Evolutionary conservation across 441 rosid species (phyloP).

Genomic region (Metrosideros polymorpha): DNA sequence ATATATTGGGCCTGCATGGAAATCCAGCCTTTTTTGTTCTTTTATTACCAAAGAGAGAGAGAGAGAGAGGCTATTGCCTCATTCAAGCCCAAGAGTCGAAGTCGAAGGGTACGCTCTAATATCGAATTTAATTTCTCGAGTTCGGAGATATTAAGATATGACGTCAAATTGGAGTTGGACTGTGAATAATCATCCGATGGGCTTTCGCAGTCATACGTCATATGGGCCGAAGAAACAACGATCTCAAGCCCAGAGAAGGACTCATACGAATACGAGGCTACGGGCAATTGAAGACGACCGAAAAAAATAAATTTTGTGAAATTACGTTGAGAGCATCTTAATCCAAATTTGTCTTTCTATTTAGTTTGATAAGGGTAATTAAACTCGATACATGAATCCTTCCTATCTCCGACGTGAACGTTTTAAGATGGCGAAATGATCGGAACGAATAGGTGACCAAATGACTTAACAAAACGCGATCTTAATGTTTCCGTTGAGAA

Average conservation of each 20-base stretch:
- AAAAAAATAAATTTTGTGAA: too few species aligned
- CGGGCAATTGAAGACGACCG: too few species aligned
- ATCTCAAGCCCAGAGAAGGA: neutral
- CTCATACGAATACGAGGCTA: too few species aligned
- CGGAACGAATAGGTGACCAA: neutral
- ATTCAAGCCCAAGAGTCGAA: neutral
- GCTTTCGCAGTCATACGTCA: neutral
- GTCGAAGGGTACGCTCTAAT: neutral
- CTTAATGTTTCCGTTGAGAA: neutral
- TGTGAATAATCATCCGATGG: neutral
- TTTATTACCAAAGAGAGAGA: accelerated
- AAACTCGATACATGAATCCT: neutral
- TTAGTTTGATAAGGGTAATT: neutral
- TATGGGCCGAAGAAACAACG: neutral
- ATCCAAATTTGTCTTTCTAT: too few species aligned
- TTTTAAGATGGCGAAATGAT: neutral
- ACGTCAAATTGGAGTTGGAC: neutral
- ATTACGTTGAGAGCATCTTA: too few species aligned
- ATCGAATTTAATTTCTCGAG: neutral
- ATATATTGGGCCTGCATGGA: neutral
- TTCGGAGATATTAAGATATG: neutral
- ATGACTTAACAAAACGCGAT: accelerated
- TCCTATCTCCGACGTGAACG: neutral
- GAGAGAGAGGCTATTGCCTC: neutral
- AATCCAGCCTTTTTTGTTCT: neutral